phyloP scores from a whole-genome alignment of 352 stramenopile genomes.

The Globisporangium nunn region DNA sequence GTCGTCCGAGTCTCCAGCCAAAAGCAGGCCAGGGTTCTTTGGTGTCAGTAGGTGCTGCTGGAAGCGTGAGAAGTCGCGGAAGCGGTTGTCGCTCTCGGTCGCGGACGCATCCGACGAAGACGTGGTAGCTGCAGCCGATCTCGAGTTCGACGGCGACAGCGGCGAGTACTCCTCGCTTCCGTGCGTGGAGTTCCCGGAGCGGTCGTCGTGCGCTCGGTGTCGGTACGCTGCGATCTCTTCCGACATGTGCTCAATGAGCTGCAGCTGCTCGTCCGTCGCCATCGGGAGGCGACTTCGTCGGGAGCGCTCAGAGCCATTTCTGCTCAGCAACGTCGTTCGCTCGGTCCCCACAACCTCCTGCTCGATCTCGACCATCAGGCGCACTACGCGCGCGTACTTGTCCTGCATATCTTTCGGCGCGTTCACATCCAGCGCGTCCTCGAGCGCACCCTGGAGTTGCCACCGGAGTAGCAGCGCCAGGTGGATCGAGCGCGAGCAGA shows the following conservation, averaged over 20 bases:
- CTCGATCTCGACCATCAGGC: constrained; percentile 83
- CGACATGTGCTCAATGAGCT: constrained; percentile 70
- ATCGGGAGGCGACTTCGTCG: constrained; percentile 67
- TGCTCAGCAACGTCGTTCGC: constrained; percentile 51
- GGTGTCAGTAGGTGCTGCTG: constrained; percentile 82
- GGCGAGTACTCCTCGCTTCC: constrained; percentile 21
- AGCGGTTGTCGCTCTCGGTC: constrained; percentile 51
- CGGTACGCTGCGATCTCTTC: constrained; percentile 71
- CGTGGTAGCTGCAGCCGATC: constrained; percentile 10
- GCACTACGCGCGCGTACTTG: constrained; percentile 79
- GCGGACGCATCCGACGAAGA: constrained; percentile 21
- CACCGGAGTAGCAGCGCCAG: constrained; percentile 78
- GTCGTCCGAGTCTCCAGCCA: constrained; percentile 34
- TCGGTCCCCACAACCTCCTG: constrained; percentile 74
- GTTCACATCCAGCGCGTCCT: constrained; percentile 76
- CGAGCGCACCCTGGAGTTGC: constrained; percentile 81
- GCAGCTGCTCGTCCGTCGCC: constrained; percentile 79
- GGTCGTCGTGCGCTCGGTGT: constrained; percentile 41
- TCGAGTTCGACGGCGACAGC: constrained; percentile 26
- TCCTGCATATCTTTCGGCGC: constrained; percentile 80
- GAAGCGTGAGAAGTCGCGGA: constrained; percentile 81
- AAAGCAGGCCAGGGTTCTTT: constrained; percentile 44
- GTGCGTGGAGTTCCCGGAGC: constrained; percentile 6
- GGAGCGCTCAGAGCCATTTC: constrained; percentile 30
- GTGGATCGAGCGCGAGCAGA: constrained; percentile 83